Conservation (phyloP, 768 basidiomycete species). For the Mycena galericulata region DNA sequence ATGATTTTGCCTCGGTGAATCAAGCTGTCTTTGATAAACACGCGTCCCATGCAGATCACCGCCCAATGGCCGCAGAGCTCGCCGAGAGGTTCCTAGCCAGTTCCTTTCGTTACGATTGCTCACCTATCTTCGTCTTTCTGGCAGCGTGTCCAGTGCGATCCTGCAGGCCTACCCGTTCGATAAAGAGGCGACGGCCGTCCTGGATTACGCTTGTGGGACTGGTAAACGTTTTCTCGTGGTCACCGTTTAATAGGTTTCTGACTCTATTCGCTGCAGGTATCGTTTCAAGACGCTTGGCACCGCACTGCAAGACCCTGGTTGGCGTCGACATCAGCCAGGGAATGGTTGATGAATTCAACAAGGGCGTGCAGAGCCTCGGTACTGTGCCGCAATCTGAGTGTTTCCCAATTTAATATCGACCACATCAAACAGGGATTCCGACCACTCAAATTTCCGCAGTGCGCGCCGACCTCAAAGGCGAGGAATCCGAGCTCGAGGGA, state of each 20-base stretch:
- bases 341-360: slow-evolving; percentile 78
- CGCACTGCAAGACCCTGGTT: slow-evolving; percentile 70
- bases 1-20: slow-evolving; percentile 33
- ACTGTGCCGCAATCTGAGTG: background rate
- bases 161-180: slow-evolving; percentile 35
- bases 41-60: slow-evolving; percentile 34
- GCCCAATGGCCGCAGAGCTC: slow-evolving; percentile 29
- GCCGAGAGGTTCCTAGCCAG: slow-evolving; percentile 23
- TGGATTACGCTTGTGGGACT: slow-evolving; percentile 40
- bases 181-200: slow-evolving; percentile 28
- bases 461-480: slow-evolving; percentile 61
- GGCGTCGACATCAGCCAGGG: slow-evolving; percentile 83
- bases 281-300: slow-evolving; percentile 70
- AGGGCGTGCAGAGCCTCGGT: slow-evolving; percentile 66
- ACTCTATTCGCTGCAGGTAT: slow-evolving; percentile 56
- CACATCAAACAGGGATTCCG: slow-evolving; percentile 51
- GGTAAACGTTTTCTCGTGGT: slow-evolving; percentile 16
- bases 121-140: background rate
- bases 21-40: slow-evolving; percentile 33
- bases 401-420: too few species aligned
- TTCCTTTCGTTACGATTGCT: too few species aligned
- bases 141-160: slow-evolving; percentile 33
- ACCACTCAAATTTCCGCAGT: slow-evolving; percentile 76
- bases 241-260: too few species aligned
- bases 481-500: slow-evolving; percentile 60